Evolutionary conservation across 2,329 filamentous ascomycete genomes (phyloP), one percentile per base, ranked within the genome.

Genomic region (Esteya vermicola): DNA sequence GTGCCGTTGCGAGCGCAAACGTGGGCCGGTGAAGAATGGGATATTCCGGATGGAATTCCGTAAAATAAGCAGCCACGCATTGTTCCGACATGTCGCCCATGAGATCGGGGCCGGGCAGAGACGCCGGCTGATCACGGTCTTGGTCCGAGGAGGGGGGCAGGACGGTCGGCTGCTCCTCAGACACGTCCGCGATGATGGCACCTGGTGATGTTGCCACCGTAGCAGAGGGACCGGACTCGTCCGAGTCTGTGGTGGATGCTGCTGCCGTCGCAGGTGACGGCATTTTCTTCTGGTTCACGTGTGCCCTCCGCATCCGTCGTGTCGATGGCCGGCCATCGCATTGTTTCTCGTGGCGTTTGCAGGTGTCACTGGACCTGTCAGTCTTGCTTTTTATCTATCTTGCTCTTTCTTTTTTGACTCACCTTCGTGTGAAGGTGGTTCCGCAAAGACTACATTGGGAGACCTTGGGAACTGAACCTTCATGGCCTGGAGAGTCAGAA

Each of bases 381-480:
- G 27, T 6, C 19, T 9, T 4, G 18, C 12, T 4, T 10, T 16
- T 10, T 9, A 5, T 8, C n/a, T n/a, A 20, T 9, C 13, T 14
- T 14, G 19, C 5, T 22, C 10, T 9, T 23, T n/a, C 6, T 28
- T 2, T 21, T 14, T 32, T 18, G n/a, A n/a, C n/a, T n/a, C n/a
- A 39, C 38, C 38, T 34, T 19, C 40, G 27, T n/a, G 30, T 32
- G 18, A 42, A 42, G n/a, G 35, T 38, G 9, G 40, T 30, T 6
- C 38, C 35, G 26, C 40, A 42, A 18, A 42, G 21, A 9, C 18
- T 30, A 21, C 40, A 42, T 20, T 38, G 35, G 30, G 38, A 42
- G 13, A 18, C 19, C 16, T 42, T 42, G 30, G 13, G 30, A 4
- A 34, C 40, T 6, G 40, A 38, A 7, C 35, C 30, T 8, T 35